Percentiles rank a stretch among this genome's conserved stretches.
These are phyloP conservation scores for Lactarius evosmus DNA, from an alignment of 768 basidiomycete genomes.

Conservation along the genomic window DNA sequence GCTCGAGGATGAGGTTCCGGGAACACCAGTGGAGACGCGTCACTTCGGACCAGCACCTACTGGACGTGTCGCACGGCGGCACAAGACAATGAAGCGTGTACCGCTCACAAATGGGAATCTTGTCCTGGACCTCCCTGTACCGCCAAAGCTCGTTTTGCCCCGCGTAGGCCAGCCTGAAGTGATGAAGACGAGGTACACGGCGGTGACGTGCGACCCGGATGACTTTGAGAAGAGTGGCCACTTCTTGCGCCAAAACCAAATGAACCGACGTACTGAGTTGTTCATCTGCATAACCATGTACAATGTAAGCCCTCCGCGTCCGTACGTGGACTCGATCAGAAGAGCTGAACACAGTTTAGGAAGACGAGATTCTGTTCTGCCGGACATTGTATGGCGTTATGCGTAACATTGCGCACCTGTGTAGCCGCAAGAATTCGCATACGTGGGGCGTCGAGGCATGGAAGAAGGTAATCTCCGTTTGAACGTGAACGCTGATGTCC, in stretches of 20 bases:
- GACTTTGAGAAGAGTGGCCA: conserved; percentile 83
- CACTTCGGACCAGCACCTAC: conserved; percentile 88
- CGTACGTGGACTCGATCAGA: background rate
- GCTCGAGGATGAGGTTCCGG: conserved; percentile 42
- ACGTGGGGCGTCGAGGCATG: conserved; percentile 96
- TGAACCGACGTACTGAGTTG: conserved; percentile 77
- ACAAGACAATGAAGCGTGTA: conserved; percentile 74
- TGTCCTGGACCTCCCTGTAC: conserved; percentile 80
- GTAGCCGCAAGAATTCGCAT: conserved; percentile 82
- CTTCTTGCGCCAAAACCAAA: conserved; percentile 80
- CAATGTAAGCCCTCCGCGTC: conserved; percentile 63
- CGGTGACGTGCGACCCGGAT: conserved; percentile 92
- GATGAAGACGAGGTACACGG: conserved; percentile 73
- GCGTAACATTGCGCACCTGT: conserved; percentile 78
- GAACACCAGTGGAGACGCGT: conserved; percentile 54
- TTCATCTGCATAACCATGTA: conserved; percentile 97
- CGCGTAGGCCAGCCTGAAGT: conserved; percentile 70
- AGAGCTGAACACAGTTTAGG: conserved; percentile 42
- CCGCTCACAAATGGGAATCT: conserved; percentile 85
- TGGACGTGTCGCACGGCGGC: conserved; percentile 72
- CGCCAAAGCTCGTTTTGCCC: conserved; percentile 77
- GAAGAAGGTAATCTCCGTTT: conserved; percentile 66
- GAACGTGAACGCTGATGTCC: background rate
- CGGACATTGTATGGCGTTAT: conserved; percentile 94
- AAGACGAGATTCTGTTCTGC: conserved; percentile 88